Evolutionary conservation across 441 rosid species (phyloP).

Genomic region (Pelargonium australe): DNA sequence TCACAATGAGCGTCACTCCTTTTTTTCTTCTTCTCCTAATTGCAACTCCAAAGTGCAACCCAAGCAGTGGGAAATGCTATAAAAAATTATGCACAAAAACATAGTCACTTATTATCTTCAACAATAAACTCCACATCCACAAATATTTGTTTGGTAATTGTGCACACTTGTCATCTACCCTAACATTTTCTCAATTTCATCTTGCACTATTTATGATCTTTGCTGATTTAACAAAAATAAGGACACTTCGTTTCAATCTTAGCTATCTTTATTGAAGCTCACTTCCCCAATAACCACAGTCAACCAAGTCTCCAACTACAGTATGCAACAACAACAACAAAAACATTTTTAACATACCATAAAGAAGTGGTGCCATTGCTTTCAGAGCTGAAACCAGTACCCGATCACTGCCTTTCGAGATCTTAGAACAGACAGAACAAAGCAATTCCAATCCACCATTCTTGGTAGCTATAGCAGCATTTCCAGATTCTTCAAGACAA

Average conservation of each 20-base stretch:
- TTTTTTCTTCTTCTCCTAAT: too few relatives aligned
- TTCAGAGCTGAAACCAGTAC: constrained; percentile 48
- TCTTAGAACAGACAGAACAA: constrained; percentile 52
- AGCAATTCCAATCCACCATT: constrained; percentile 64
- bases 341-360: constrained; percentile 35
- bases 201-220: background rate
- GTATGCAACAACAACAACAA: background rate
- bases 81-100: background rate
- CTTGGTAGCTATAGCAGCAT: constrained; percentile 55
- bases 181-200: background rate
- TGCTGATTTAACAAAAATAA: background rate
- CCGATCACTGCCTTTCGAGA: constrained; percentile 24
- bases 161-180: background rate
- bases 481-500: constrained; percentile 40
- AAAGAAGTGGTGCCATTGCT: constrained; percentile 48
- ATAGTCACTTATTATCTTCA: background rate
- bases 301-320: background rate
- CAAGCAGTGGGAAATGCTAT: background rate
- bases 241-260: background rate
- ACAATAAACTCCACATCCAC: background rate
- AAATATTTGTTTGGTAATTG: background rate
- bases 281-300: background rate
- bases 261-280: background rate
- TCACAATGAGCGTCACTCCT: background rate
- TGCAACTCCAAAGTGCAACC: background rate